phyloP scores from a whole-genome alignment of 1,139 yeast genomes.

The Debaryomyces subglobosus region DNA sequence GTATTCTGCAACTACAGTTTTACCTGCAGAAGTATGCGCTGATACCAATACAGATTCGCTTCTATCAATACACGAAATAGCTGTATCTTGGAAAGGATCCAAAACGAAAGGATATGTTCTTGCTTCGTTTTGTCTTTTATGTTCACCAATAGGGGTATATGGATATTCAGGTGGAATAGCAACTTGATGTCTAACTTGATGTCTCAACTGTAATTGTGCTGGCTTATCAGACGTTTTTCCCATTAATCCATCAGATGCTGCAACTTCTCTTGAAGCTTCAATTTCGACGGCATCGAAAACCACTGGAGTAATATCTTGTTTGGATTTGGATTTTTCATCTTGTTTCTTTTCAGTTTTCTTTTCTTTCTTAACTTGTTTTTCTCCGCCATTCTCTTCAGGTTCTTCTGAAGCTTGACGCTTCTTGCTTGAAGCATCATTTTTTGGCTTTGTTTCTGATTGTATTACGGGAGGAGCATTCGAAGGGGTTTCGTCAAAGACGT shows the following conservation, averaged over 20 bases:
- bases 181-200: slow-evolving; percentile 97
- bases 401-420: slow-evolving; percentile 18
- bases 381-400: slow-evolving; percentile 11
- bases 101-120: slow-evolving; percentile 87
- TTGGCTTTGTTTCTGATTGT: slow-evolving; percentile 6
- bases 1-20: slow-evolving; percentile 98
- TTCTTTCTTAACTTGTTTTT: slow-evolving; percentile 12
- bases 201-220: slow-evolving; percentile 70
- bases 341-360: slow-evolving; percentile 12
- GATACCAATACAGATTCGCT: slow-evolving; percentile 96
- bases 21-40: slow-evolving; percentile 99
- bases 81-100: slow-evolving; percentile 96
- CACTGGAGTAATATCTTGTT: slow-evolving; percentile 56
- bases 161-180: slow-evolving; percentile 93
- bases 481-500: slow-evolving; percentile 65
- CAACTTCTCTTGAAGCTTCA: slow-evolving; percentile 87
- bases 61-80: slow-evolving; percentile 91
- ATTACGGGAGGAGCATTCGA: slow-evolving; percentile 32
- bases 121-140: slow-evolving; percentile 73
- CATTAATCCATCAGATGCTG: slow-evolving; percentile 73
- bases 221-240: slow-evolving; percentile 36
- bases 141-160: slow-evolving; percentile 85
- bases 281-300: slow-evolving; percentile 90
- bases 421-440: slow-evolving; percentile 15
- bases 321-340: slow-evolving; percentile 19